phyloP scores from a whole-genome alignment of 2,329 filamentous ascomycete genomes.

The Cadophora sp. region DNA sequence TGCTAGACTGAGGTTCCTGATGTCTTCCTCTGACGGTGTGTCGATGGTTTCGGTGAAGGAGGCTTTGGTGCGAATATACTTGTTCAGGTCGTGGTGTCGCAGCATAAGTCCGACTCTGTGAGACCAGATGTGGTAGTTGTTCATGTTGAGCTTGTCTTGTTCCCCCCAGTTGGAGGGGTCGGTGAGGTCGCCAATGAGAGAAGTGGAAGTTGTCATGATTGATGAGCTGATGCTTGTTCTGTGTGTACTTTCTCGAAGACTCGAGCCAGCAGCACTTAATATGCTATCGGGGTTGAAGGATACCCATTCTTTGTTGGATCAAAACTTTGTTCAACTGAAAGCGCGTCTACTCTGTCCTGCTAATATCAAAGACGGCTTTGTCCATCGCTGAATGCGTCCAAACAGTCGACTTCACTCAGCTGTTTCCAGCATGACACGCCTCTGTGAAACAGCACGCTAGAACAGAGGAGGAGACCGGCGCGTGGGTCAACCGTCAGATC shows the following conservation, averaged over 20 bases:
- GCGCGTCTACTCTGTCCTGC: neutral
- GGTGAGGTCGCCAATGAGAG: neutral
- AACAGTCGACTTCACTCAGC: neutral
- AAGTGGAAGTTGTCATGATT: conserved; percentile 1
- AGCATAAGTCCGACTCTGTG: conserved; percentile 12
- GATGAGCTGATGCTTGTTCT: neutral
- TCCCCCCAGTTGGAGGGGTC: conserved; percentile 4
- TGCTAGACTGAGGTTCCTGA: conserved; percentile 1
- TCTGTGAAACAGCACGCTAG: neutral
- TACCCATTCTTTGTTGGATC: neutral
- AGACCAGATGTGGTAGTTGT: conserved; percentile 13
- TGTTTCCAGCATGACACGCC: neutral
- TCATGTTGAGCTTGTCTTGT: neutral
- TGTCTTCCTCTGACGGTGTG: neutral
- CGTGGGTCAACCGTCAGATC: neutral
- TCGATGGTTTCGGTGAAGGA: neutral
- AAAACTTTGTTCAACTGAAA: neutral
- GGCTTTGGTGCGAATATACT: conserved; percentile 7
- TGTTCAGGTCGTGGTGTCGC: conserved; percentile 8
- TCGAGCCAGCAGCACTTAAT: neutral
- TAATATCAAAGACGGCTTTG: neutral
- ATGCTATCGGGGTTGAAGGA: neutral
- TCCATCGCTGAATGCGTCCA: neutral
- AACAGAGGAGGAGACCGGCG: neutral
- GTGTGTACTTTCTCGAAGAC: neutral